These are phyloP conservation scores for Cryptosporidium ubiquitum DNA, from an alignment of 169 alveolate species.

Conservation along the genomic window DNA sequence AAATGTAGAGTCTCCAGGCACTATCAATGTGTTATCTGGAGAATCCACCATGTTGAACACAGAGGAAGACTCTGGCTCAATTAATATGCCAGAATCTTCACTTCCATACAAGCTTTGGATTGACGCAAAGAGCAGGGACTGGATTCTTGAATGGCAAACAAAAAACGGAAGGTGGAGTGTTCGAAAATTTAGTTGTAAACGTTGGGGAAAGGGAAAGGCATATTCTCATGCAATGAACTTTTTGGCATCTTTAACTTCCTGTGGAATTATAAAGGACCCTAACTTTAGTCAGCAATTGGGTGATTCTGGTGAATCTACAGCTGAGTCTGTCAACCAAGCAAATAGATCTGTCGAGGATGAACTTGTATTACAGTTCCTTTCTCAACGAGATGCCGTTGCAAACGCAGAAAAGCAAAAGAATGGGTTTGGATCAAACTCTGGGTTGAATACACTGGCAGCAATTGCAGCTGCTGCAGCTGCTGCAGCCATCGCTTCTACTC, in stretches of 20 bases:
- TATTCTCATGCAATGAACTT: conserved; percentile 74
- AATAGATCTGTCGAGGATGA: conserved; percentile 63
- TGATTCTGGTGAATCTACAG: background rate
- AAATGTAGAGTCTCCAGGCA: background rate
- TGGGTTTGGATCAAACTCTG: conserved; percentile 14
- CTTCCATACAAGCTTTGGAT: conserved; percentile 69
- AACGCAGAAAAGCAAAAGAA: conserved; percentile 30
- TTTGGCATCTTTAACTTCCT: conserved; percentile 53
- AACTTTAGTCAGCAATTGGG: background rate
- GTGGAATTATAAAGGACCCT: conserved; percentile 51
- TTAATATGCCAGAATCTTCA: conserved; percentile 26
- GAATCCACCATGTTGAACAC: background rate
- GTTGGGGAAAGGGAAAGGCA: conserved; percentile 74
- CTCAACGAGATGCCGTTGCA: conserved; percentile 44
- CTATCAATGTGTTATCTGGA: background rate
- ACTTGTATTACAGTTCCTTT: conserved; percentile 45
- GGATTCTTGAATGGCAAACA: conserved; percentile 74
- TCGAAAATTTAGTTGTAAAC: conserved; percentile 60
- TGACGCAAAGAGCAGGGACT: conserved; percentile 71
- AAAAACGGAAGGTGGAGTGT: conserved; percentile 73
- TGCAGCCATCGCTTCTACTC: conserved; percentile 45
- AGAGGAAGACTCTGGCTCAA: conserved; percentile 36
- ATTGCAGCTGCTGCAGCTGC: conserved; percentile 73
- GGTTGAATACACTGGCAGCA: conserved; percentile 65
- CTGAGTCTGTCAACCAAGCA: background rate